Evolutionary conservation across 139 green algal species (phyloP), one percentile per base, ranked within the genome.

Genomic region (Parachlorella kessleri): DNA sequence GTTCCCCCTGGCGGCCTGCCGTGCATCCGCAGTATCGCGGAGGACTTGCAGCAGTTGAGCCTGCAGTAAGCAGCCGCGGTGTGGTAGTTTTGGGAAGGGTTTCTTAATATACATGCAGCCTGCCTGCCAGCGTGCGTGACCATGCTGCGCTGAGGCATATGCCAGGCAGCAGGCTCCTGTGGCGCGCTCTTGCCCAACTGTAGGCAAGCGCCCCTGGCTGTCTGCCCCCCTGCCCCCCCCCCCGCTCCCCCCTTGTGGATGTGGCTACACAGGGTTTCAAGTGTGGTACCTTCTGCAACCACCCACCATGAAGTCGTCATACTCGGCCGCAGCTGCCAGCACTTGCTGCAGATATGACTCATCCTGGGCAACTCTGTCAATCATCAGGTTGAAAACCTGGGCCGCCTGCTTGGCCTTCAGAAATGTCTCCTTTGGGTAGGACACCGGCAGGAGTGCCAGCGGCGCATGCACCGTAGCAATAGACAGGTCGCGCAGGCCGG

Each of bases 301-400:
- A n/a, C n/a, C n/a, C n/a, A 83, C 85, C 3, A 94, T 99, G 89
- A 99, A 99, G 23, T 88, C 82, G 81, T 98, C 96, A 28, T 91
- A 83, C 66, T 85, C 82, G 67, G 85, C 90, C 30, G 91, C 88
- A 10, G 80, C 78, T 1, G 35, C 64, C 53, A 99, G 85, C 1
- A 90, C 92, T 9, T 53, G 10, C 63, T 87, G 72, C 39, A 98
- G 77, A 81, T 97, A 99, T 0, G 59, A 81, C 30, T 88, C 84
- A 67, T 99, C 95, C 1, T 65, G 18, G 0, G 87, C 90, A 26
- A 99, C 90, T 0, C 73, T 59, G 70, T 98, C 94, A 6, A 97
- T 89, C 54, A 99, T 70, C 0, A 40, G 69, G 78, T 97, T 98
- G 88, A 99, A 97, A 7, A 89, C 30, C 10, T 85, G 79, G 0